Evolutionary conservation across 2,329 filamentous ascomycete species (phyloP), one percentile per base, ranked within the genome.

Genomic region (Erysiphe neolycopersici): DNA sequence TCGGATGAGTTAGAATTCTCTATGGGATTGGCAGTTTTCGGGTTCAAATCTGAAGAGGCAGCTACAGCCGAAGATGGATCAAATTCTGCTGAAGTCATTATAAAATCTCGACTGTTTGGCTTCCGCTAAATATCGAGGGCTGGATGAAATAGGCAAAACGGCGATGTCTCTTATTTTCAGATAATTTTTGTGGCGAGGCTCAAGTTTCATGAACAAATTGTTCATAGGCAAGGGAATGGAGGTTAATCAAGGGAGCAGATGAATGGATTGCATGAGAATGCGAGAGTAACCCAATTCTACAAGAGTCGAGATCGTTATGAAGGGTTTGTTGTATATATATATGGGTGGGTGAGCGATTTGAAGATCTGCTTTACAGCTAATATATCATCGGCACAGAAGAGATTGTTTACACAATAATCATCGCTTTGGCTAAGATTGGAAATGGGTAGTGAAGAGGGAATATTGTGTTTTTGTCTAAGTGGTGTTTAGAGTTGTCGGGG

Each of bases 71-170:
- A 43, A 30, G 44, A 47, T 38, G 40, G 46, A 55, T 57, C 54
- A 63, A 68, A 63, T 57, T 71, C 70, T 48, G 66, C 67, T 44
- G 72, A 65, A 45, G 72, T 72, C 57, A 77, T 73, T 60, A 76
- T 75, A 64, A 77, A 52, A 69, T 62, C 44, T 73, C 72, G 60
- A 81, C 75, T 69, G 73, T 80, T 61, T 79, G 74, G 56, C 76
- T 19, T 73, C 56, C 74, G 68, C 54, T 80, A 64, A 44, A 81
- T 51, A 72, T 76, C 51, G 72, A 67, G 43, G 75, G 73, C 58
- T 76, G 70, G 50, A 75, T 68, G 50, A 75, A 64, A 59, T 79
- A 73, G 52, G 79, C 60, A 79, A 55, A 77, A 71, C 49, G 77
- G 76, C 55, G 73, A 77, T 54, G 77, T 61, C 50, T 69, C 69